Evolutionary conservation across 1,284 basidiomycete genomes (phyloP), one percentile per base, ranked within the genome.

Genomic region (Ceratobasidium sp.): DNA sequence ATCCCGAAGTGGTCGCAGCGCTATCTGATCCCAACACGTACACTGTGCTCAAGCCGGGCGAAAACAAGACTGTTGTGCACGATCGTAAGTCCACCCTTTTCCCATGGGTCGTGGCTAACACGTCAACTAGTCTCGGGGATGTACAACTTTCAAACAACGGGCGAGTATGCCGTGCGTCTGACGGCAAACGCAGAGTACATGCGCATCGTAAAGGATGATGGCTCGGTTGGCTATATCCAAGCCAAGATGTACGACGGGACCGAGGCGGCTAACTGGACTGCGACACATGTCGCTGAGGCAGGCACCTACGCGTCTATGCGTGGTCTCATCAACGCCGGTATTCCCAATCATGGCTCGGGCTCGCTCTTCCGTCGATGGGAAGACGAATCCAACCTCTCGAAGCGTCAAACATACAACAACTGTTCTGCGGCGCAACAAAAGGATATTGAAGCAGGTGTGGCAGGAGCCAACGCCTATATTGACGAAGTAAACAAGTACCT

Each of bases 401-500:
- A 68, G 55, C 65, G 64, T 22, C 40, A 17, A n/a, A 68, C 34
- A 7, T 68, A 53, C 55, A 38, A 54, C 34, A 53, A 53, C 38
- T 71, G 70, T 42, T 47, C 43, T 31, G 49, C 56, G 6, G 3
- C 5, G 4, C 65, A 60, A 32, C 49, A 71, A 29, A 17, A 27
- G 17, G 15, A n/a, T 20, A 71, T 71, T 34, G n/a, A 6, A 22
- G 25, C 2, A 22, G 56, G 17, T 10, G 25, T 52, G 22, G 17
- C 31, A 12, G 65, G 40, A 12, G 64, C 70, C 22, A 55, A 68
- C 55, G 31, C 22, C 29, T 71, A 71, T 40, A 57, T 71, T 27
- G 65, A 64, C 20, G 45, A 68, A 50, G 54, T 50, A 43, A 58
- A 58, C 65, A 65, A 68, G 25, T 71, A 60, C 49, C 52, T 71